Percentiles rank a stretch among this genome's conserved stretches.
Evolutionary conservation across 73 alveolate genomes (phyloP).

Genomic region (Paramecium pentaurelia): DNA sequence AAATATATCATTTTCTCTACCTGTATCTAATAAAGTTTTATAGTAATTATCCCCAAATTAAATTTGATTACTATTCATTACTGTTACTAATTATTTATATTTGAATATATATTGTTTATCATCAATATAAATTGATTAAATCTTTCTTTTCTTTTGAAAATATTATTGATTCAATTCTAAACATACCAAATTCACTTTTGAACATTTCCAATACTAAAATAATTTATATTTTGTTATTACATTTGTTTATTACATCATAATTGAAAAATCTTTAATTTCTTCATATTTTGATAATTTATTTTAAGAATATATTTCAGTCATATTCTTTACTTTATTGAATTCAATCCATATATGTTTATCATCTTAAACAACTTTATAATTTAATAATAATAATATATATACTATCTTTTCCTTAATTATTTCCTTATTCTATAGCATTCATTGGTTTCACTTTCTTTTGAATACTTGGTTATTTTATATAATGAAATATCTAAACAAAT

Average conservation of each 20-base stretch:
- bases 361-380: neutral
- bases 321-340: neutral
- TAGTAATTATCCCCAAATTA: slow-evolving; percentile 16
- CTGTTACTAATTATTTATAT: neutral
- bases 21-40: slow-evolving; percentile 11
- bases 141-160: neutral
- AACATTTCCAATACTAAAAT: neutral
- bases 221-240: neutral
- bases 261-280: neutral
- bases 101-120: neutral
- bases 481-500: neutral
- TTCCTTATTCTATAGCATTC: neutral
- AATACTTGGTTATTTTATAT: neutral
- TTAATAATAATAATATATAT: neutral
- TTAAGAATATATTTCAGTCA: neutral
- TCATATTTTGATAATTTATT: neutral
- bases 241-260: slow-evolving; percentile 2
- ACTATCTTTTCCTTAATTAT: neutral
- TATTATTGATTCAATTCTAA: neutral
- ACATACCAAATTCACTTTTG: neutral
- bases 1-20: slow-evolving; percentile 2
- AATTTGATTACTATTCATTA: neutral
- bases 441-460: neutral
- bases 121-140: neutral
- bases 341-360: neutral